Percentiles rank a stretch among this genome's conserved stretches.
Conservation (phyloP, 371 early-diverging fungal genomes). For the Blakeslea trispora region DNA sequence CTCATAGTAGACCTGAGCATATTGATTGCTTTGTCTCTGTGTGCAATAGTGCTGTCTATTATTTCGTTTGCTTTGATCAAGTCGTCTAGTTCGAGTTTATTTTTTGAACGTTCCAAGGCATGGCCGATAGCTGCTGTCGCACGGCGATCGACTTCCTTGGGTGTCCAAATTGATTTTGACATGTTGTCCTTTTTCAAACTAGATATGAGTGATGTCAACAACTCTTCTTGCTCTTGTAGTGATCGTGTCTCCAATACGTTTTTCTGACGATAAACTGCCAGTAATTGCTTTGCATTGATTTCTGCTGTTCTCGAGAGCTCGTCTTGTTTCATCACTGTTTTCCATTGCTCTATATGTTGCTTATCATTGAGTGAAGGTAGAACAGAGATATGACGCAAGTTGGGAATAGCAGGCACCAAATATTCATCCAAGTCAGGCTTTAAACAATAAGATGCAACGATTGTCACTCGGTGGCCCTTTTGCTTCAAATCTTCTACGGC, state of each 20-base stretch:
- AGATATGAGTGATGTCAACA: slow-evolving; percentile 1
- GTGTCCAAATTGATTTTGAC: slow-evolving; percentile 39
- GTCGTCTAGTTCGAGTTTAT: slow-evolving; percentile 23
- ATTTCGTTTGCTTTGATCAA: slow-evolving; percentile 28
- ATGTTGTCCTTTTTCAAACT: slow-evolving; percentile 15
- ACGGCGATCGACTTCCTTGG: slow-evolving; percentile 35
- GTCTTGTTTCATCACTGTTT: slow-evolving; percentile 33
- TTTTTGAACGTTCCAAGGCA: slow-evolving; percentile 27
- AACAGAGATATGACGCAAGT: slow-evolving; percentile 31
- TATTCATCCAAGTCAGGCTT: slow-evolving; percentile 8
- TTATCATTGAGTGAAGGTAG: slow-evolving; percentile 24
- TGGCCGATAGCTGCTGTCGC: slow-evolving; percentile 39
- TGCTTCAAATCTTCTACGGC: slow-evolving; percentile 48
- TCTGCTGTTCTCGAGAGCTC: slow-evolving; percentile 38
- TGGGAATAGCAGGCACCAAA: slow-evolving; percentile 16
- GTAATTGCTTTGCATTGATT: slow-evolving; percentile 49
- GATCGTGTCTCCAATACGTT: slow-evolving; percentile 9
- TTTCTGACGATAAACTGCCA: slow-evolving; percentile 31
- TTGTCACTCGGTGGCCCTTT: slow-evolving; percentile 47
- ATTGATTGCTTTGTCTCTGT: slow-evolving; percentile 8
- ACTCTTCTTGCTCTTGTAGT: slow-evolving; percentile 12
- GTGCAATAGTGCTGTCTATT: slow-evolving; percentile 13
- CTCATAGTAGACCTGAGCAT: slow-evolving; percentile 12
- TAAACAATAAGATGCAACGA: slow-evolving; percentile 49
- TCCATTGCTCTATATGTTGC: slow-evolving; percentile 22